Percentiles rank a stretch among this genome's conserved stretches.
phyloP scores from a whole-genome alignment of 2,329 filamentous ascomycete species.

The Trichoderma cornu-damae region DNA sequence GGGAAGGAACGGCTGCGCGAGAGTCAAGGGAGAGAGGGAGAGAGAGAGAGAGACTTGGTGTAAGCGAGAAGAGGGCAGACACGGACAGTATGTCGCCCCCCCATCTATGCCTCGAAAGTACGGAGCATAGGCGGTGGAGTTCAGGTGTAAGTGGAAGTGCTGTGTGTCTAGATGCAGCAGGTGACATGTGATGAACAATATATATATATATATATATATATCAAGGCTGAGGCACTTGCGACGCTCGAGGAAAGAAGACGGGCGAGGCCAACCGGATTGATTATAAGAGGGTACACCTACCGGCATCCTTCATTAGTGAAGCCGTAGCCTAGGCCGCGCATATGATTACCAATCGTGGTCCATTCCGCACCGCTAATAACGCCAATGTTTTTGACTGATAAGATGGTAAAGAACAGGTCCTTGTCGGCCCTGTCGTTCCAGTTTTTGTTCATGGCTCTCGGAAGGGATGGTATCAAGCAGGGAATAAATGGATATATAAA shows the following conservation, averaged over 20 bases:
- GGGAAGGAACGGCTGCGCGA: background rate
- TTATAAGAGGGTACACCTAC: constrained; percentile 40
- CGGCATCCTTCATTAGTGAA: constrained; percentile 62
- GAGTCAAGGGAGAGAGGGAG: background rate
- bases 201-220: no score
- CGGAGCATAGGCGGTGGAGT: background rate
- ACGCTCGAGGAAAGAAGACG: background rate
- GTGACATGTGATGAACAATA: background rate
- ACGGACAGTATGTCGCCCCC: no score
- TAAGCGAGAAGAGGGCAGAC: background rate
- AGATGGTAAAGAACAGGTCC: constrained; percentile 58
- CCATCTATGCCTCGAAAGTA: background rate
- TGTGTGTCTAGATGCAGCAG: no score
- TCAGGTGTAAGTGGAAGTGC: background rate
- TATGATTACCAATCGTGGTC: constrained; percentile 56
- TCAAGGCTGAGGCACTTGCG: no score
- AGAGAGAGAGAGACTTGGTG: background rate
- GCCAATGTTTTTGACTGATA: constrained; percentile 58
- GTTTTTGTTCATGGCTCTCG: constrained; percentile 47
- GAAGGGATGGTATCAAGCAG: background rate
- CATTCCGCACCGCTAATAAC: constrained; percentile 59
- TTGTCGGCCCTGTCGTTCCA: constrained; percentile 59
- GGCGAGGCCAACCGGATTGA: background rate
- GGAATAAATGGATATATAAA: no score
- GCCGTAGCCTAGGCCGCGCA: constrained; percentile 55